Evolutionary conservation across 2,329 filamentous ascomycete genomes (phyloP), one percentile per base, ranked within the genome.

Genomic region (Blastomyces silverae): DNA sequence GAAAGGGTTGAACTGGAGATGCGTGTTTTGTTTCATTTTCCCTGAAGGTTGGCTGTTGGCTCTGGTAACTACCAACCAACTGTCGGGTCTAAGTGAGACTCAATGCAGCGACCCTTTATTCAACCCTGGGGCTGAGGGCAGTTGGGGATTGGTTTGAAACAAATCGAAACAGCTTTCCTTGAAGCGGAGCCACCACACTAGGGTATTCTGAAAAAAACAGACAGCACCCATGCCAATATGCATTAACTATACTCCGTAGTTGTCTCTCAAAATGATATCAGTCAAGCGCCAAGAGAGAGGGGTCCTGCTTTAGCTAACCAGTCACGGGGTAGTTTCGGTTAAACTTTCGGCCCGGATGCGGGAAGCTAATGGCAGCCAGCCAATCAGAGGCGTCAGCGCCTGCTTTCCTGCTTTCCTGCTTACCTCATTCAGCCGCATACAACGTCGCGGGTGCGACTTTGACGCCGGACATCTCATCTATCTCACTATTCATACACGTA

Each of bases 291-390:
- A 55, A 31, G 22, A 28, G 13, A 17, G 52, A 11, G 52, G 52
- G 52, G 8, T 10, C 11, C 17, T 31, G 52, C 52, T 56, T 56
- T 56, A 34, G 28, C 15, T 20, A 56, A 34, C 17, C 28, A 56
- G 53, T 56, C 53, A 56, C 31, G 53, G 28, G 31, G 31, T 2
- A 57, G 17, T 1, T 22, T 57, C 55, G 55, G 55, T 39, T 57
- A 57, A 57, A 57, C 55, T 57, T 39, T 57, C 50, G 55, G 55
- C 6, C 34, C 55, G 31, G 31, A 2, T 4, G 31, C 55, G 55
- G 55, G 31, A 57, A 22, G 31, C 55, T 22, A n/a, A 39, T 2
- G 0, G 8, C 2, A 11, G 10, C 4, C 7, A 10, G 11, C 55
- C 55, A 57, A 57, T 57, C 31, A 57, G 25, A 17, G 15, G 7